Base-by-base conservation (phyloP, 2,329 filamentous ascomycete species). In the Talaromyces sp. region DNA sequence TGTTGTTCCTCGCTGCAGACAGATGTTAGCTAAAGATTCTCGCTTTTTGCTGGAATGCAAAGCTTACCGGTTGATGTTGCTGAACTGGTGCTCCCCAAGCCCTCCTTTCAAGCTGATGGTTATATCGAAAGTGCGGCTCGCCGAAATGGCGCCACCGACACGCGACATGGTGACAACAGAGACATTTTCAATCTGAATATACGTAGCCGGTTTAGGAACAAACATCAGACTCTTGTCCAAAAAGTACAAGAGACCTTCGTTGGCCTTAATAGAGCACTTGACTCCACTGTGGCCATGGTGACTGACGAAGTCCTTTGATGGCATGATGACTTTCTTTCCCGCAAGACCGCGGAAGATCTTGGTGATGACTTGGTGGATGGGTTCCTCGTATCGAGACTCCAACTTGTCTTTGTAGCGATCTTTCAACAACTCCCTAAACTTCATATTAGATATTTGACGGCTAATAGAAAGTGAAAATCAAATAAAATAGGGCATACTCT, bases 201-300 rank as follows among this genome's bases (percentile, higher is more conserved):
- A 99, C 1, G 93, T 97, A 17, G 95, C 93, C 1, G 95, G 95
- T 80, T 99, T 99, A 33, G 95, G 95, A 17, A 99, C 95, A 75
- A 99, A 99, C 86, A 99, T 96, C 77, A 99, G 96, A 8, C 93
- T 93, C 79, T 97, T 97, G 78, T 99, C 95, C 67, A 99, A 81
- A 75, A 93, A 97, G 84, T 96, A 99, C 57, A 99, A 82, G 73
- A 96, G 93, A 63, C 96, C 95, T 79, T 99, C 95, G 76, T 96
- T 97, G 59, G 96, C 96, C 80, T 99, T 99, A 85, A 99, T 97
- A n/a, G 93, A 96, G 78, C 95, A 99, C 80, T 99, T 99, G 78
- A 99, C 96, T 62, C 95, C 95, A 68, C 88, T 91, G 76, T 97
- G 93, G 70, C 90, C 87, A 74, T 96, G 92, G 78, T 98, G 95